Evolutionary conservation across 768 basidiomycete genomes (phyloP), one percentile per base, ranked within the genome.

Genomic region (Tubosaeta sp.): DNA sequence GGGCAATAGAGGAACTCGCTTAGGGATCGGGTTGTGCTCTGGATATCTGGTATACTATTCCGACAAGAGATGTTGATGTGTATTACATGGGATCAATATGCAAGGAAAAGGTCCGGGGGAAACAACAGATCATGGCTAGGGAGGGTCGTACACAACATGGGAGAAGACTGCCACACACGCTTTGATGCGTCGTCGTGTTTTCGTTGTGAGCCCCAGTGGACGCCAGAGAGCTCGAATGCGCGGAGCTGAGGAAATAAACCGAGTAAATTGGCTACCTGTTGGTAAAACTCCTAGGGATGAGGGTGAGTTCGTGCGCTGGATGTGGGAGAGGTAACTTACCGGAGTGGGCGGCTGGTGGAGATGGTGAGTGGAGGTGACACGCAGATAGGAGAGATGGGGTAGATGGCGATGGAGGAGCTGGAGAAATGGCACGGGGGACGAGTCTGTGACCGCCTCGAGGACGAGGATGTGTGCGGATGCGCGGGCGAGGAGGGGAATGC

Each of bases 161-260:
- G 72, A 42, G 76, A 72, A 1, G 80, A 79, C 64, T 78, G 77
- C 83, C 82, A 84, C 6, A 76, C 69, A 29, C 73, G 72, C 54
- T 73, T 76, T 35, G 72, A 65, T 31, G 76, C 71, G 44, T 73
- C 65, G 48, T 70, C 63, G 57, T 75, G 74, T 57, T 69, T 72
- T 43, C 69, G 73, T n/a, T 76, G 74, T 6, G 81, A 82, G 44
- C 78, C 75, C 86, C 87, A 90, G 57, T 84, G 85, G 70, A 89
- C 81, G 32, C 88, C 88, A 43, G 79, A 84, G 27, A 90, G 78
- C 64, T 89, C 88, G 61, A 88, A 88, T 43, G 80, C 78, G 55
- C 77, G 71, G 33, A 90, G 76, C 50, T 79, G 70, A n/a, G 79
- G 71, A 55, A 90, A 77, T 8, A 76, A 76, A n/a, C 76, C 72